Evolutionary conservation across 768 basidiomycete species (phyloP), one percentile per base, ranked within the genome.

Genomic region (Trametes cingulata): DNA sequence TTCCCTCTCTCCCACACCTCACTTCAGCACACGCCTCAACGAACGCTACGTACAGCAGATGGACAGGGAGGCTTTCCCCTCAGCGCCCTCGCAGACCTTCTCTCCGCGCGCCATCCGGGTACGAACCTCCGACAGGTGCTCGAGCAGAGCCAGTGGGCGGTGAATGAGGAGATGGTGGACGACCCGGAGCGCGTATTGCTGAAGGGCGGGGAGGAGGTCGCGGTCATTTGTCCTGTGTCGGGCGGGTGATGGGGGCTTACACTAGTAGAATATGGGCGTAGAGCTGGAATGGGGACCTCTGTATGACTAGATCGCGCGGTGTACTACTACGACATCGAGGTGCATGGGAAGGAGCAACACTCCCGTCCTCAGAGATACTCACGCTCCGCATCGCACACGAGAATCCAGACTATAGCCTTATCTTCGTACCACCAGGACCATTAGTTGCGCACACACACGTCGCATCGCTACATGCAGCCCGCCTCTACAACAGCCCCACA

Each of bases 211-310:
- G 90, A 93, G 71, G 87, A 90, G 66, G 82, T 92, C 8, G 90
- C 86, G 14, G 79, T 93, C 24, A 93, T 93, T 42, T 88, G 87
- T 64, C 91, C 89, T 9, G 90, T 93, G 0, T 90, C 88, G 52
- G 91, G 92, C 5, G 91, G 91, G 33, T 91, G 72, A 70, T 22
- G 36, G 3, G 39, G 2, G 12, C 15, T 12, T n/a, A n/a, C n/a
- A n/a, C n/a, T 9, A 27, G 25, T 53, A 22, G 13, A 14, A 10
- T 8, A 35, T 39, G 40, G 27, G 8, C n/a, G n/a, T n/a, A n/a
- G n/a, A n/a, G n/a, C n/a, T n/a, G n/a, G n/a, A n/a, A n/a, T n/a
- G n/a, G n/a, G n/a, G n/a, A n/a, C n/a, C n/a, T n/a, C n/a, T n/a
- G n/a, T n/a, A n/a, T n/a, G n/a, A n/a, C n/a, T n/a, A n/a, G n/a